phyloP scores from a whole-genome alignment of 2,329 filamentous ascomycete species.

The Cladosporium austrohemisphaericum region DNA sequence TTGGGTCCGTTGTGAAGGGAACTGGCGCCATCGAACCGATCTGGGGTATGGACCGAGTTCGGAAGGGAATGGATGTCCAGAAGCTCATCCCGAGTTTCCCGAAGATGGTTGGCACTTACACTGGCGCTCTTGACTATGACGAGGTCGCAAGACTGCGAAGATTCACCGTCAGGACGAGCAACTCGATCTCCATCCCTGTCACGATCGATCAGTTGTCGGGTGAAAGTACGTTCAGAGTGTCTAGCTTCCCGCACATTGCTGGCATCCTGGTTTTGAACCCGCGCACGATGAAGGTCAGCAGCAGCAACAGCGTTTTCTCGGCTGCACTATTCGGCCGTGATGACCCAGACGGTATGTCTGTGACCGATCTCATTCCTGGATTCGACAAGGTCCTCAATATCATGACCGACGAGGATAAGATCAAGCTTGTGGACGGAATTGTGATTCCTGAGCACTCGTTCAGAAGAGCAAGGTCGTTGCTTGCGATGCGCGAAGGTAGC shows the following conservation, averaged over 20 bases:
- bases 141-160: slow-evolving; percentile 68
- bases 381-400: slow-evolving; percentile 82
- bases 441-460: slow-evolving; percentile 96
- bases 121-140: slow-evolving; percentile 72
- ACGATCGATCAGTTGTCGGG: slow-evolving; percentile 70
- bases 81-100: slow-evolving; percentile 79
- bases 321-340: slow-evolving; percentile 87
- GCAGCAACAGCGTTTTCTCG: slow-evolving; percentile 92
- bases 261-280: slow-evolving; percentile 93
- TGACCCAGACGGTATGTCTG: slow-evolving; percentile 72
- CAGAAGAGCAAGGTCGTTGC: slow-evolving; percentile 77
- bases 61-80: slow-evolving; percentile 69
- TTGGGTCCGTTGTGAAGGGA: slow-evolving; percentile 66
- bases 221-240: slow-evolving; percentile 72
- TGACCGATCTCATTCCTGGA: slow-evolving; percentile 76
- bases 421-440: slow-evolving; percentile 84
- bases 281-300: slow-evolving; percentile 72
- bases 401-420: slow-evolving; percentile 79
- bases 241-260: slow-evolving; percentile 94
- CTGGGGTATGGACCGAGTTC: slow-evolving; percentile 70
- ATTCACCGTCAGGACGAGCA: slow-evolving; percentile 78
- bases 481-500: slow-evolving; percentile 78
- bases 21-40: slow-evolving; percentile 78
- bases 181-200: slow-evolving; percentile 77
- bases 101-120: slow-evolving; percentile 66